Conservation (phyloP, 176 grass and related monocot species). For the Alopecurus myosuroides region DNA sequence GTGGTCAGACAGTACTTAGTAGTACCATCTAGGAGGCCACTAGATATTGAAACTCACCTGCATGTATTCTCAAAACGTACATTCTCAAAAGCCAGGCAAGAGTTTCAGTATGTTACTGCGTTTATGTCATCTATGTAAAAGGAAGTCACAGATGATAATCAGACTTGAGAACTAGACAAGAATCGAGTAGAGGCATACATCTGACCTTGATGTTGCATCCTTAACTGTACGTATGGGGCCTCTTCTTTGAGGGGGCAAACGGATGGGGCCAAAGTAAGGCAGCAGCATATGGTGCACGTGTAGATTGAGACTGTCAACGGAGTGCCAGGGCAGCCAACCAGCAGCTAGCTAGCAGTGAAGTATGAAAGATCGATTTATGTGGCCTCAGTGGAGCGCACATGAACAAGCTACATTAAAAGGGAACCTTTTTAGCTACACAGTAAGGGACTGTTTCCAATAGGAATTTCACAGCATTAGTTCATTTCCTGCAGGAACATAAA, state of each 20-base stretch:
- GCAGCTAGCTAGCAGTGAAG: slow-evolving; percentile 15
- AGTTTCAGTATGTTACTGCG: neutral
- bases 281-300: neutral
- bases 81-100: neutral
- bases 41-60: neutral
- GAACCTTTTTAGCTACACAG: slow-evolving; percentile 2
- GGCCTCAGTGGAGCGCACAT: slow-evolving; percentile 1
- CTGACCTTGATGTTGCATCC: neutral
- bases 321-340: slow-evolving; percentile 22
- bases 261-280: neutral
- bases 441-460: neutral
- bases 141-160: neutral
- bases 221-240: neutral
- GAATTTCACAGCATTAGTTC: neutral
- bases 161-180: neutral
- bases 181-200: neutral
- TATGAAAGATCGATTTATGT: slow-evolving; percentile 20
- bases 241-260: too few relatives aligned
- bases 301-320: neutral
- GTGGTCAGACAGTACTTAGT: too few relatives aligned
- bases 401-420: slow-evolving; percentile 6
- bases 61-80: neutral
- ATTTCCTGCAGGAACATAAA: neutral
- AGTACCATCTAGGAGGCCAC: too few relatives aligned
- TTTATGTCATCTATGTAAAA: neutral